Evolutionary conservation across 805 yeast genomes (phyloP).

Genomic region (Schwanniomyces pseudopolymorphus): DNA sequence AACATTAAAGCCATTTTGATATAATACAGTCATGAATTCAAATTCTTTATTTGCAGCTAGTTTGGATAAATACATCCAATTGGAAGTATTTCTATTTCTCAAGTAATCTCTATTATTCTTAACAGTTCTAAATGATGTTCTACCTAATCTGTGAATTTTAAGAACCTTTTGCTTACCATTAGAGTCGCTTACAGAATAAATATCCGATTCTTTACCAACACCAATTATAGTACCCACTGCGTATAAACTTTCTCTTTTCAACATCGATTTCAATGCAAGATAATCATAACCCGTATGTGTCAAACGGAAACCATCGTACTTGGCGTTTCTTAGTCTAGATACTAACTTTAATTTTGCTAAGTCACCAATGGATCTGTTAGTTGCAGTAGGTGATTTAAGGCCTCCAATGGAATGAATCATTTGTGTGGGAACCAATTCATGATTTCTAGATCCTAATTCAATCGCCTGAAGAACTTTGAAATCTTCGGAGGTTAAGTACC

Average conservation of each 20-base stretch:
- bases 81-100: conserved; percentile 66
- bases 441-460: conserved; percentile 88
- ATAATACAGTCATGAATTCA: conserved; percentile 77
- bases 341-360: conserved; percentile 83
- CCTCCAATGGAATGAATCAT: conserved; percentile 81
- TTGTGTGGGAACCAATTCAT: conserved; percentile 89
- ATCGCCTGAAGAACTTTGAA: conserved; percentile 86
- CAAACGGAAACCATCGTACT: conserved; percentile 90
- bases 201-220: conserved; percentile 97
- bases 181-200: conserved; percentile 74
- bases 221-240: conserved; percentile 88
- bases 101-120: conserved; percentile 93
- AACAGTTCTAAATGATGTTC: conserved; percentile 89
- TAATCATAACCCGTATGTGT: conserved; percentile 92
- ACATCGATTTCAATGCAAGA: conserved; percentile 82
- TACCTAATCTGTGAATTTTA: conserved; percentile 90
- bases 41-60: conserved; percentile 92
- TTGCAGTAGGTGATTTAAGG: conserved; percentile 69
- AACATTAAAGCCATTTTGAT: conserved; percentile 75
- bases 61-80: conserved; percentile 90
- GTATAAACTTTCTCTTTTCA: conserved; percentile 68
- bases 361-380: conserved; percentile 76
- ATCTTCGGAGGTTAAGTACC: conserved; percentile 88
- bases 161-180: conserved; percentile 66
- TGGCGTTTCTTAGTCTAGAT: conserved; percentile 80